These are phyloP conservation scores for Trichoderma cornu-damae DNA, from an alignment of 2,329 filamentous ascomycete genomes.

Conservation along the genomic window DNA sequence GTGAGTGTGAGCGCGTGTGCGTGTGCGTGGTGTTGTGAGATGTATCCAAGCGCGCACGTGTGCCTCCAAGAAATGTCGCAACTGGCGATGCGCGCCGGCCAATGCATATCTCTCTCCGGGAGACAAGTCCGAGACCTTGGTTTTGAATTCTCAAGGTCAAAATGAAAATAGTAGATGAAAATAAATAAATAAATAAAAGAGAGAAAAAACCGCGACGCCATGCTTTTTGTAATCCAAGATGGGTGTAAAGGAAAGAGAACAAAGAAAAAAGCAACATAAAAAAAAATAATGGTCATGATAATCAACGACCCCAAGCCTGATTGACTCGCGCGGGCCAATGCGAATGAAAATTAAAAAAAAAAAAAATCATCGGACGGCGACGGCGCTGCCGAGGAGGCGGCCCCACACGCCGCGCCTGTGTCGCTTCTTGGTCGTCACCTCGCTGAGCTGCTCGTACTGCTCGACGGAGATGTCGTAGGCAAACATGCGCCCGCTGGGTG, in stretches of 20 bases:
- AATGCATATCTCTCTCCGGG: conserved; percentile 10
- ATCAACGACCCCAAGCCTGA: background rate
- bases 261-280: background rate
- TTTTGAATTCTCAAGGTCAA: background rate
- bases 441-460: conserved; percentile 47
- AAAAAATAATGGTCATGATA: background rate
- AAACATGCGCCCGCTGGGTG: conserved; percentile 36
- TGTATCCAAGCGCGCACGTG: background rate
- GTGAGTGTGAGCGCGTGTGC: no score
- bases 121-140: no score
- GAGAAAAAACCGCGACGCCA: conserved; percentile 14
- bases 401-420: conserved; percentile 49
- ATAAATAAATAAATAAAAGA: background rate
- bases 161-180: background rate
- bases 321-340: background rate
- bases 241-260: background rate
- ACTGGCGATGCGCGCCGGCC: conserved; percentile 13
- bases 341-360: background rate
- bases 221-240: conserved; percentile 12
- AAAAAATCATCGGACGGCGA: conserved; percentile 38
- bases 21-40: background rate
- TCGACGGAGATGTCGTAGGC: conserved; percentile 53
- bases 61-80: background rate
- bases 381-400: conserved; percentile 46
- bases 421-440: conserved; percentile 45